Evolutionary conservation across 2,329 filamentous ascomycete genomes (phyloP), one percentile per base, ranked within the genome.

Genomic region (Fusarium globosum): DNA sequence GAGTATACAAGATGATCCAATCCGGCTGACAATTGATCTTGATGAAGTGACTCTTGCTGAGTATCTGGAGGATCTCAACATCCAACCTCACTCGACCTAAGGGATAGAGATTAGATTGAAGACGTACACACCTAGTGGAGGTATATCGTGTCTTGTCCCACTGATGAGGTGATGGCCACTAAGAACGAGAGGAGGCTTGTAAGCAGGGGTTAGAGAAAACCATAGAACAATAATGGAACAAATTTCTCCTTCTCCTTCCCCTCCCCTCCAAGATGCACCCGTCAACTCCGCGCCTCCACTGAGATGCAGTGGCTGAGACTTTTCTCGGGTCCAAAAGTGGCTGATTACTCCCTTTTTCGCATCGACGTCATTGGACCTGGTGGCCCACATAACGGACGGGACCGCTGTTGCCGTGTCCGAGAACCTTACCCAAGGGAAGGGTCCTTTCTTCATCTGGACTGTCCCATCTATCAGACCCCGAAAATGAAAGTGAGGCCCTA

Each of bases 171-270:
- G 62, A 69, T 61, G 30, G 52, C 69, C 58, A 59, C 53, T 72
- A 69, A 61, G 51, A 61, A 58, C 10, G n/a, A 30, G 30, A 65
- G 36, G 36, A 28, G 36, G 26, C 51, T 28, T 41, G 15, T 13
- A 57, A 63, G 71, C 21, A 74, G 71, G 70, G 71, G 57, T 58
- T 18, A 57, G 53, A 57, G 62, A 68, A 61, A 66, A 55, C 42
- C 39, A 36, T 48, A 71, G 71, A 73, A 74, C 43, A 73, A 56
- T 73, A 60, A 63, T 72, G 58, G 70, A 69, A 72, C 64, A 62
- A 46, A 49, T 49, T 59, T 71, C 65, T 55, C 26, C 36, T 42
- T 30, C 51, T n/a, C 26, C 14, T 53, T 33, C 49, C 49, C 49
- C 35, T 41, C 28, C 46, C 28, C 18, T 26, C 51, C 35, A 41